These are phyloP conservation scores for Solanum paucissectum DNA, from an alignment of 257 asterid genomes.

Conservation along the genomic window DNA sequence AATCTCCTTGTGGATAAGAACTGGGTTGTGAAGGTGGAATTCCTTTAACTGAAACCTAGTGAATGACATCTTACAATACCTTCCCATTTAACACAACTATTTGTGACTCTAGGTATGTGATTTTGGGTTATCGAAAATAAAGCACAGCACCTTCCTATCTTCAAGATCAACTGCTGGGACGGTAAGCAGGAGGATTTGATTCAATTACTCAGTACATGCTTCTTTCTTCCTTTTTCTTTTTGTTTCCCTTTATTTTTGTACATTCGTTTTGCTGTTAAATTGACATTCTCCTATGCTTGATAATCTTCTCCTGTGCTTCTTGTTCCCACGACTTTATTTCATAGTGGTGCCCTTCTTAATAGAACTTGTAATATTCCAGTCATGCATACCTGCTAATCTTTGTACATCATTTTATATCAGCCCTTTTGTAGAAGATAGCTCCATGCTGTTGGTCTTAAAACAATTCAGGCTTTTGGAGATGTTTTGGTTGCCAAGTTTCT, in stretches of 20 bases:
- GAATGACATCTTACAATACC: background rate
- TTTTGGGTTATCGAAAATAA: slow-evolving; percentile 86
- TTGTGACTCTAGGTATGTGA: slow-evolving; percentile 67
- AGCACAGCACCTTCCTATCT: slow-evolving; percentile 89
- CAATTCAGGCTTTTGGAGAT: slow-evolving; percentile 50
- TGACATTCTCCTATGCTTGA: background rate
- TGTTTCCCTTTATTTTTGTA: background rate
- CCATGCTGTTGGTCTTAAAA: slow-evolving; percentile 52
- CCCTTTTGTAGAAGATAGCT: slow-evolving; percentile 50
- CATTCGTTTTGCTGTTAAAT: background rate
- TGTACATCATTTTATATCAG: slow-evolving; percentile 36
- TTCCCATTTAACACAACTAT: background rate
- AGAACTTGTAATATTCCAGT: slow-evolving; percentile 14
- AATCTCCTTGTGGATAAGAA: slow-evolving; percentile 95
- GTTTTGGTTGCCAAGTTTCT: slow-evolving; percentile 50
- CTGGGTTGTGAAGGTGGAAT: slow-evolving; percentile 90
- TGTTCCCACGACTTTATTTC: background rate
- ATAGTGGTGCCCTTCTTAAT: slow-evolving; percentile 14
- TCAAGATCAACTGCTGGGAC: slow-evolving; percentile 98
- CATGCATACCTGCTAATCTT: slow-evolving; percentile 26
- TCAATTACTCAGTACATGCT: background rate
- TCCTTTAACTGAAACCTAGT: slow-evolving; percentile 3
- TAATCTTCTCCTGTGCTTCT: background rate
- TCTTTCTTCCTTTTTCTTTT: background rate
- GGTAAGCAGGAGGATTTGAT: slow-evolving; percentile 38